phyloP scores from a whole-genome alignment of 2,329 filamentous ascomycete genomes.

The Myriosclerotinia curreyana region DNA sequence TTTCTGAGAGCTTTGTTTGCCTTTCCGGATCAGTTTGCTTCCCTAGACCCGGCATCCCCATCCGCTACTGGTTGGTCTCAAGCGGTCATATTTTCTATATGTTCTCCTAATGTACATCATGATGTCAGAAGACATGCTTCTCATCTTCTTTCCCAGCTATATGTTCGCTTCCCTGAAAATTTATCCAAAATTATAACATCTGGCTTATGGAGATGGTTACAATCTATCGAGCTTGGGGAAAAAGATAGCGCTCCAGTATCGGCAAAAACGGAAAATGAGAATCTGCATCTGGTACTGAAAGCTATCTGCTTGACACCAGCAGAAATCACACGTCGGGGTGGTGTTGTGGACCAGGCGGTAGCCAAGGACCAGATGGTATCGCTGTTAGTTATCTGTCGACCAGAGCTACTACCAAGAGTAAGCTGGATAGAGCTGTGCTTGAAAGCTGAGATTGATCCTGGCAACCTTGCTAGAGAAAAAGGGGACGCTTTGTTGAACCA shows the following conservation, averaged over 20 bases:
- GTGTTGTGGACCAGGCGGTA: slow-evolving; percentile 46
- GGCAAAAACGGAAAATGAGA: slow-evolving; percentile 61
- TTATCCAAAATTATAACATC: slow-evolving; percentile 63
- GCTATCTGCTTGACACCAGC: slow-evolving; percentile 61
- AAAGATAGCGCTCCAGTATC: slow-evolving; percentile 71
- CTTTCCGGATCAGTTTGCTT: slow-evolving; percentile 51
- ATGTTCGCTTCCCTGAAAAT: slow-evolving; percentile 54
- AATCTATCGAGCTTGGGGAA: slow-evolving; percentile 63
- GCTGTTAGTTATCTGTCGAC: slow-evolving; percentile 73
- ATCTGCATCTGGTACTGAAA: slow-evolving; percentile 60
- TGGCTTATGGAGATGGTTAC: slow-evolving; percentile 79
- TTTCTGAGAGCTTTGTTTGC: slow-evolving; percentile 66
- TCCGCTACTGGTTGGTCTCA: slow-evolving; percentile 76
- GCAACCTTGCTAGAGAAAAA: slow-evolving; percentile 65
- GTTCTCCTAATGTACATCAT: slow-evolving; percentile 58
- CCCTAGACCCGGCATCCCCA: slow-evolving; percentile 47
- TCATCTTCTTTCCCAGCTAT: slow-evolving; percentile 60
- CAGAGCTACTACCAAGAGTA: slow-evolving; percentile 70
- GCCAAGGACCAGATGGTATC: slow-evolving; percentile 71
- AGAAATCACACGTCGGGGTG: slow-evolving; percentile 46
- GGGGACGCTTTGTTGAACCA: slow-evolving; percentile 65
- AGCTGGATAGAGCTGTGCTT: slow-evolving; percentile 91
- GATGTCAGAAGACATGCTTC: slow-evolving; percentile 62
- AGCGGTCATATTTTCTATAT: slow-evolving; percentile 75
- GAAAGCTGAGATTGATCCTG: slow-evolving; percentile 77